Evolutionary conservation across 768 basidiomycete species (phyloP).

Genomic region (Favolaschia claudopus): DNA sequence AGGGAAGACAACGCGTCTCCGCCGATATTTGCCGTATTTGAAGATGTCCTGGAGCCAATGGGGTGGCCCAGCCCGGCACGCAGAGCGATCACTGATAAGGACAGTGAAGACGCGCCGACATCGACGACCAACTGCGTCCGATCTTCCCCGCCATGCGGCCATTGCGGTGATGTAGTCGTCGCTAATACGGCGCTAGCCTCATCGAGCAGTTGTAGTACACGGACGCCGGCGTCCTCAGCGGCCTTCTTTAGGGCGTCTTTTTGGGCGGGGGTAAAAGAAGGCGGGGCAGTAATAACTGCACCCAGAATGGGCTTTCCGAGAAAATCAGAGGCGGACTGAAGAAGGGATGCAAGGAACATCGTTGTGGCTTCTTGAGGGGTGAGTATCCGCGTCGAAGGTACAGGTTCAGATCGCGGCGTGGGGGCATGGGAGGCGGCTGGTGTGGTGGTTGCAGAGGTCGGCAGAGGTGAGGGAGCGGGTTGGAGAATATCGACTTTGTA

Average conservation of each 20-base stretch:
- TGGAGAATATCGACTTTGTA: slow-evolving; percentile 86
- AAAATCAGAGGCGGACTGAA: slow-evolving; percentile 90
- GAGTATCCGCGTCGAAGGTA: slow-evolving; percentile 70
- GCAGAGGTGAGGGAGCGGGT: slow-evolving; percentile 75
- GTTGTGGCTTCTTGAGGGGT: slow-evolving; percentile 85
- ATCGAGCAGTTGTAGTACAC: slow-evolving; percentile 86
- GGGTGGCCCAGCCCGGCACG: slow-evolving; percentile 77
- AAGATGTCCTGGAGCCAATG: slow-evolving; percentile 51
- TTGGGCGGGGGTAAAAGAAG: slow-evolving; percentile 76
- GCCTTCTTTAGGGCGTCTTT: slow-evolving; percentile 75
- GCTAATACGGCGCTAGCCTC: slow-evolving; percentile 83
- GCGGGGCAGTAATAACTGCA: slow-evolving; percentile 85
- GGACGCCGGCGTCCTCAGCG: slow-evolving; percentile 81
- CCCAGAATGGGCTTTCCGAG: slow-evolving; percentile 80
- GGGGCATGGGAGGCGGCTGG: slow-evolving; percentile 73
- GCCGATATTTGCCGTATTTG: slow-evolving; percentile 56
- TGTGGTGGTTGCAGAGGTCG: slow-evolving; percentile 61
- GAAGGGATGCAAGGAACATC: slow-evolving; percentile 84
- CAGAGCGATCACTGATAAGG: slow-evolving; percentile 73
- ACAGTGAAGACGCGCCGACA: slow-evolving; percentile 77
- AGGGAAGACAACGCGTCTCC: slow-evolving; percentile 81
- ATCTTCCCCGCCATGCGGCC: slow-evolving; percentile 54
- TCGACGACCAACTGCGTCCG: slow-evolving; percentile 85
- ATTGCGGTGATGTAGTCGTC: slow-evolving; percentile 56
- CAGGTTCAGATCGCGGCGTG: slow-evolving; percentile 79